Conservation (phyloP, 2,329 filamentous ascomycete genomes). For the Fusarium bactridioides region DNA sequence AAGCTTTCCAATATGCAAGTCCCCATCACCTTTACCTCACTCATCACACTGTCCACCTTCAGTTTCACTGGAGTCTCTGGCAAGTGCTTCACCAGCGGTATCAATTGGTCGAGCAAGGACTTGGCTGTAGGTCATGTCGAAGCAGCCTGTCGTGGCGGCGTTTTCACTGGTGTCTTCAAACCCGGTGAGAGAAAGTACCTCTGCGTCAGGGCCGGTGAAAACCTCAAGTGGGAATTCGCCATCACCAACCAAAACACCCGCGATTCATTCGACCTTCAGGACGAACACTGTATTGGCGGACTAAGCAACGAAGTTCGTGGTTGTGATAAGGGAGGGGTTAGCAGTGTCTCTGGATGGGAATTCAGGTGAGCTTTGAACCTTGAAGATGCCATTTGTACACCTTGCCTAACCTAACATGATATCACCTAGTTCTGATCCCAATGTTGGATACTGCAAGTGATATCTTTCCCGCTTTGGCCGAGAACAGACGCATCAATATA, state of each 20-base stretch:
- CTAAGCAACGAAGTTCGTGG: neutral
- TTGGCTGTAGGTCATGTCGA: neutral
- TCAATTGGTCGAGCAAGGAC: neutral
- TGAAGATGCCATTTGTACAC: neutral
- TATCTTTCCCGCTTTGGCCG: neutral
- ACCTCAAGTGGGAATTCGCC: neutral
- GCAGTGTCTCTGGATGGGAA: neutral
- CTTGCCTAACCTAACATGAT: neutral
- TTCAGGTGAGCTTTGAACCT: neutral
- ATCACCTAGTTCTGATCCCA: neutral
- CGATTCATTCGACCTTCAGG: neutral
- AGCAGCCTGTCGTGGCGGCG: neutral
- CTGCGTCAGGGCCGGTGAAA: neutral
- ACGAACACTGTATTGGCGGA: neutral
- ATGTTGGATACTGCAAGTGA: neutral
- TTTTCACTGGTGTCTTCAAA: neutral
- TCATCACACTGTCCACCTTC: neutral
- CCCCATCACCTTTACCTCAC: neutral
- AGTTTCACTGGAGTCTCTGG: neutral
- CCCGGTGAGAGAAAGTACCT: neutral
- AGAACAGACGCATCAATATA: neutral
- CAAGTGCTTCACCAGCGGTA: neutral
- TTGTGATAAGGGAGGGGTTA: neutral
- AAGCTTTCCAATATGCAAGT: neutral
- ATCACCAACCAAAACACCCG: neutral